Evolutionary conservation across 352 stramenopile species (phyloP), one percentile per base, ranked within the genome.

Genomic region (Blastocystis sp.): DNA sequence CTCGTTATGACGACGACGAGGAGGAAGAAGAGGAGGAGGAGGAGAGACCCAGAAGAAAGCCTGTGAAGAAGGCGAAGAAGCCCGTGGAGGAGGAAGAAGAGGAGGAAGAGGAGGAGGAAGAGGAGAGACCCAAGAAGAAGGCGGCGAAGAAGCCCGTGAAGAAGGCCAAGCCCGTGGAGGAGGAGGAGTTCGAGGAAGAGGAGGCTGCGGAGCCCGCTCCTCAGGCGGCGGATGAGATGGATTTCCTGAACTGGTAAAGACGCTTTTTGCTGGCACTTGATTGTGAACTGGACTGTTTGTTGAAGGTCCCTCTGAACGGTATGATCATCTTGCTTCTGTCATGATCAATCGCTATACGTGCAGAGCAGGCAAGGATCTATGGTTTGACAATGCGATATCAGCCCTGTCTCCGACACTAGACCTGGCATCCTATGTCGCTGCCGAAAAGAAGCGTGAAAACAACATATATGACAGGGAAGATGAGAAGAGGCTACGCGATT

Each of bases 41-140:
- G 0, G 28, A 34, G 28, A 34, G 28, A 34, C 28, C 28, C 28
- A 34, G 28, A 34, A 34, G 28, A 34, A 34, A 34, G 28, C 28
- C 28, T 34, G 71, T 74, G 14, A 81, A 81, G 71, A 84, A 80
- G 70, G 70, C 70, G 48, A 80, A 80, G 70, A 80, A 84, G 74
- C 28, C 62, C 40, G 74, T 84, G 34, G 45, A 71, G 43, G 59
- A 68, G 38, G 71, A 81, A 81, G 69, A 79, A 40, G 69, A 79
- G 48, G 74, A 84, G 1, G 52, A 80, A 24, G 43, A 57, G 6
- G 28, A 57, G 6, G 28, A 34, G 28, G 28, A 34, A 34, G 28
- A 34, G 28, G 28, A 34, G 28, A 34, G 28, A 34, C 28, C 28
- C 28, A 34, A 34, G 28, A 34, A 34, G 28, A 34, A 34, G 28